These are phyloP conservation scores for Spiraea crenata DNA, from an alignment of 331 rosid genomes.

Conservation along the genomic window DNA sequence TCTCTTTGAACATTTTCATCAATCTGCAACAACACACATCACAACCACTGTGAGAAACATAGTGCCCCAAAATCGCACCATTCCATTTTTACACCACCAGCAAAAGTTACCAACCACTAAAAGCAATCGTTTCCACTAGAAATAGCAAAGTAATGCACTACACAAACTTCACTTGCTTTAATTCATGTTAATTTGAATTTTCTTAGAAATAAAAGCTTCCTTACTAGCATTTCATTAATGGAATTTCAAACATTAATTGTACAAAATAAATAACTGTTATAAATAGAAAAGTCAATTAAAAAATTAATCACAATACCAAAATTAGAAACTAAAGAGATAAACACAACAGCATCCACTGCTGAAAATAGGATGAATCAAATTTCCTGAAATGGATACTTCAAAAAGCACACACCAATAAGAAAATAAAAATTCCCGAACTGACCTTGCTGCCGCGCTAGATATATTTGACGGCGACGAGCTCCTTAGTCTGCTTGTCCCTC, in stretches of 20 bases:
- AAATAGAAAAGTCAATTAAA: too few species aligned
- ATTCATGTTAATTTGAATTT: background rate
- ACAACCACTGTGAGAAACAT: slow-evolving; percentile 22
- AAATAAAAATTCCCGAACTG: slow-evolving; percentile 9
- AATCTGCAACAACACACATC: slow-evolving; percentile 49
- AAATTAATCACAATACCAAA: too few species aligned
- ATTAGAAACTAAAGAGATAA: too few species aligned
- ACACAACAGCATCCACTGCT: slow-evolving; percentile 2
- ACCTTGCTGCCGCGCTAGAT: slow-evolving; percentile 91
- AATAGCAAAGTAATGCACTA: background rate
- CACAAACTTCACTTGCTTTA: too few species aligned
- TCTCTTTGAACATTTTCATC: slow-evolving; percentile 88
- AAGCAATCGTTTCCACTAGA: background rate
- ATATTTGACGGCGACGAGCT: slow-evolving; percentile 86
- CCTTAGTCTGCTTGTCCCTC: slow-evolving; percentile 75
- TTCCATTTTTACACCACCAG: background rate
- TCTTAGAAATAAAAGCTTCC: too few species aligned
- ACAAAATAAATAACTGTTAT: too few species aligned
- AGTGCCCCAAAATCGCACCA: slow-evolving; percentile 1
- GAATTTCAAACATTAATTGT: background rate
- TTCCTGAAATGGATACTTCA: slow-evolving; percentile 17
- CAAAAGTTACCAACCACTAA: background rate
- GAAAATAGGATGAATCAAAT: background rate
- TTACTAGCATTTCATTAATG: background rate
- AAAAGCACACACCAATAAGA: background rate